A percentile compares a stretch with the other conserved stretches of the same genome.
These are phyloP conservation scores for Staphylotrichum tortipilum DNA, from an alignment of 495 filamentous ascomycete species.

Conservation along the genomic window DNA sequence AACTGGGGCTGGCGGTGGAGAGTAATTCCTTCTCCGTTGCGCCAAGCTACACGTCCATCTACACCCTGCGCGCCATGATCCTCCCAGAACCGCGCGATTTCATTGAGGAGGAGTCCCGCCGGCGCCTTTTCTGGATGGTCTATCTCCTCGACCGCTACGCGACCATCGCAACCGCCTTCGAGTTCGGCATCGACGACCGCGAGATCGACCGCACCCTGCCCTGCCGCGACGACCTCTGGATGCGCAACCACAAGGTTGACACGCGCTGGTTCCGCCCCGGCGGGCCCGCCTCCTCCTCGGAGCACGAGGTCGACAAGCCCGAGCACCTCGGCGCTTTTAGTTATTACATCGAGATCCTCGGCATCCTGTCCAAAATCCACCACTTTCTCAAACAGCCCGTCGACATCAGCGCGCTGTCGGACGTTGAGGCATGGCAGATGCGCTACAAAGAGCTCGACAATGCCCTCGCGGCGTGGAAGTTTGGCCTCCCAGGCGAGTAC, in stretches of 20 bases:
- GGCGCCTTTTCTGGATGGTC: conserved; percentile 87
- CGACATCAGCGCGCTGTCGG: conserved; percentile 71
- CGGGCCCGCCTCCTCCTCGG: conserved; percentile 30
- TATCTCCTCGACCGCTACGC: conserved; percentile 84
- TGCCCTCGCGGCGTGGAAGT: conserved; percentile 71
- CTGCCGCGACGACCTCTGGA: conserved; percentile 78
- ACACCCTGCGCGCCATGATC: conserved; percentile 71
- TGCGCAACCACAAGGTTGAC: conserved; percentile 71
- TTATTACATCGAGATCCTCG: conserved; percentile 78
- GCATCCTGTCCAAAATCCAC: conserved; percentile 78
- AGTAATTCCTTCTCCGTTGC: conserved; percentile 64
- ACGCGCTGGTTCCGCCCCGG: conserved; percentile 70
- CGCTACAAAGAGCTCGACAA: conserved; percentile 78
- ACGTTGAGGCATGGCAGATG: conserved; percentile 81
- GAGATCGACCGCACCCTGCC: conserved; percentile 82
- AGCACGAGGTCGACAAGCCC: conserved; percentile 58
- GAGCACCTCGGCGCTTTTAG: conserved; percentile 81
- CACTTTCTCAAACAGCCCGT: conserved; percentile 78
- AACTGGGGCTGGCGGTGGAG: conserved; percentile 74
- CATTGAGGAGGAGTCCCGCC: conserved; percentile 77
- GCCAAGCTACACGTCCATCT: conserved; percentile 71
- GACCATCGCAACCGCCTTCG: conserved; percentile 79
- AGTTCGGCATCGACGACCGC: conserved; percentile 78
- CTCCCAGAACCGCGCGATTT: conserved; percentile 74
- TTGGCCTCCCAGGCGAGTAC: conserved; percentile 70